Evolutionary conservation across 2,329 filamentous ascomycete species (phyloP).

Genomic region (Aspergillus persii): DNA sequence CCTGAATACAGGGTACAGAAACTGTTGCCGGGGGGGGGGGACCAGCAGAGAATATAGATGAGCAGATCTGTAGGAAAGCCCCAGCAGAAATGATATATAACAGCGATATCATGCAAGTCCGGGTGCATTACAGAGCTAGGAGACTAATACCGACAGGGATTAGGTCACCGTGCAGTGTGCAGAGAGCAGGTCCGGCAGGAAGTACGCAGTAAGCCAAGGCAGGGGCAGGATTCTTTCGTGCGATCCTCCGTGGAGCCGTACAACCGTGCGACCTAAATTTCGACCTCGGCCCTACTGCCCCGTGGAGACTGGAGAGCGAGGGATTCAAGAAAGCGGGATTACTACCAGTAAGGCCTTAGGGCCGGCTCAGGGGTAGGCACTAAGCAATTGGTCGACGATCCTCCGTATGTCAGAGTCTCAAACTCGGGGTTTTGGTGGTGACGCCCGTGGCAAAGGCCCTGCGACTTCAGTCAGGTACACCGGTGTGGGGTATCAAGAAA

Average conservation of each 20-base stretch:
- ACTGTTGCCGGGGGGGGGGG: background rate
- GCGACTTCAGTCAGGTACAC: background rate
- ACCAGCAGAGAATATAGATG: background rate
- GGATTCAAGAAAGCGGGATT: constrained; percentile 1
- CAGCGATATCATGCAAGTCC: background rate
- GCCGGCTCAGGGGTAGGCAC: background rate
- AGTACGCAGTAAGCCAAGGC: background rate
- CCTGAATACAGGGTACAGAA: background rate
- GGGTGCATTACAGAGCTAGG: background rate
- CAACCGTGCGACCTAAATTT: constrained; percentile 24
- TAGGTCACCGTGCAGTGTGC: background rate
- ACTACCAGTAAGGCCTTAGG: background rate
- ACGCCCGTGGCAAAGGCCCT: constrained; percentile 5
- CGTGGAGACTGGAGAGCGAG: background rate
- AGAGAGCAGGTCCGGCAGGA: background rate
- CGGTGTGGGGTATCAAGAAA: background rate
- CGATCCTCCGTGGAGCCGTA: constrained; percentile 29
- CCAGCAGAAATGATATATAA: background rate
- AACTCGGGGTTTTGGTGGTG: constrained; percentile 15
- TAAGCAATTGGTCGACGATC: constrained; percentile 13
- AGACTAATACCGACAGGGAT: background rate
- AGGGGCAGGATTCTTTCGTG: constrained; percentile 8
- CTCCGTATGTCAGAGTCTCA: constrained; percentile 9
- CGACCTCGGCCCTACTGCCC: constrained; percentile 22
- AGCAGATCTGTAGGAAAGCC: background rate